Conservation (phyloP, 176 grass and related monocot genomes). For the Oryza rufipogon region DNA sequence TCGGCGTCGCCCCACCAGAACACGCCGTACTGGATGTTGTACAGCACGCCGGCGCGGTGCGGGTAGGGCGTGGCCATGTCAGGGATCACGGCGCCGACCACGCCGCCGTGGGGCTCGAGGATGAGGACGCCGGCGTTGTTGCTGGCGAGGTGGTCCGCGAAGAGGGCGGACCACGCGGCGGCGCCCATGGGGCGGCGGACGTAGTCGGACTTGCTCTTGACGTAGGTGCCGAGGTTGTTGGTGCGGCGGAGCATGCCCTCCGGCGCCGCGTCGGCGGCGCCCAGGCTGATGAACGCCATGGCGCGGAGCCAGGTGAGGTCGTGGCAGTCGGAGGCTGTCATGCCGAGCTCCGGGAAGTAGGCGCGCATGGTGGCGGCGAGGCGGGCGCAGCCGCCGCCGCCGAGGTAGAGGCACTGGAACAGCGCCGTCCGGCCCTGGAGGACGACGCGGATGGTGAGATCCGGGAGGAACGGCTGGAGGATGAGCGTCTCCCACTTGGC, state of each 20-base stretch:
- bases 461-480: not conserved
- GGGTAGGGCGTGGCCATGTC: constrained; percentile 29
- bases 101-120: constrained; percentile 43
- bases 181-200: constrained; percentile 19
- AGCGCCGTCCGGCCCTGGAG: not conserved
- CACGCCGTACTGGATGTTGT: constrained; percentile 36
- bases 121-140: constrained; percentile 20
- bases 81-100: constrained; percentile 6
- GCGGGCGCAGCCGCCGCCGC: constrained; percentile 16
- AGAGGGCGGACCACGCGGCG: not conserved
- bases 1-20: constrained; percentile 29
- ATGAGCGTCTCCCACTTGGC: constrained; percentile 40
- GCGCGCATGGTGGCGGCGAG: not conserved
- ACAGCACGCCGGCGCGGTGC: constrained; percentile 39
- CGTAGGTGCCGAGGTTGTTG: not conserved
- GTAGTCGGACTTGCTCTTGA: constrained; percentile 53
- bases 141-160: not conserved
- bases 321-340: constrained; percentile 33
- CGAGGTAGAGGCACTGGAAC: constrained; percentile 40
- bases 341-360: constrained; percentile 51
- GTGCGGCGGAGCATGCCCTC: constrained; percentile 27
- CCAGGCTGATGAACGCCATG: constrained; percentile 21
- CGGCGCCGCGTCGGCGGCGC: not conserved
- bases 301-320: constrained; percentile 55
- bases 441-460: constrained; percentile 38